phyloP scores from a whole-genome alignment of 2,329 filamentous ascomycete species.

The Nemania sp. region DNA sequence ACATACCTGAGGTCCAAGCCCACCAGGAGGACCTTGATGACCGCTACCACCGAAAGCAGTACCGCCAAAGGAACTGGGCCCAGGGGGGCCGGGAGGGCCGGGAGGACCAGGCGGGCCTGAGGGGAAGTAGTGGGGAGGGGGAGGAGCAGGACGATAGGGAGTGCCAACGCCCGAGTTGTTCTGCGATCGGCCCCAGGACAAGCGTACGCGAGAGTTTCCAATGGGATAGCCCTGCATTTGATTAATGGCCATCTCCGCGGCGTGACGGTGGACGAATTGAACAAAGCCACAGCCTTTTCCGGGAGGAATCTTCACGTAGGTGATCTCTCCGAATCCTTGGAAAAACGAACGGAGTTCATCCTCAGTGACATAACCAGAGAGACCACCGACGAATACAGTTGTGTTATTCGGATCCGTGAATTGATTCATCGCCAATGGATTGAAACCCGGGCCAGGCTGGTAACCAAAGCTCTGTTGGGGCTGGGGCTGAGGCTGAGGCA shows the following conservation, averaged over 20 bases:
- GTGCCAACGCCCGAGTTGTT: conserved; percentile 99
- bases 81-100: conserved; percentile 38
- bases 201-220: conserved; percentile 94
- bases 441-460: conserved; percentile 51
- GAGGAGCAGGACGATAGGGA: conserved; percentile 90
- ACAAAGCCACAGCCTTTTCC: conserved; percentile 99
- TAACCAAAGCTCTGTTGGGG: conserved; percentile 43
- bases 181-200: conserved; percentile 97
- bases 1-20: conserved; percentile 42
- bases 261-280: conserved; percentile 97
- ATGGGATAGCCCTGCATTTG: conserved; percentile 99
- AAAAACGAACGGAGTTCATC: conserved; percentile 99
- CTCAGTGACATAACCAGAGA: conserved; percentile 97
- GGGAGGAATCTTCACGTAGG: conserved; percentile 99
- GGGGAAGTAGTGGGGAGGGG: conserved; percentile 43
- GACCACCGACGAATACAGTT: conserved; percentile 95
- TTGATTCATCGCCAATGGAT: conserved; percentile 82
- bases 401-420: conserved; percentile 99
- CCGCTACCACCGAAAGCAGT: conserved; percentile 34
- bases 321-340: conserved; percentile 99
- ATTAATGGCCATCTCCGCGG: conserved; percentile 99
- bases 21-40: conserved; percentile 41
- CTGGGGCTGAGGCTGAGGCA: conserved; percentile 45
- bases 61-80: conserved; percentile 36
- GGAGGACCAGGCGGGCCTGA: conserved; percentile 38